Percentiles rank a stretch among this genome's conserved stretches.
These are phyloP conservation scores for Pseudotulostoma volvatum DNA, from an alignment of 495 filamentous ascomycete genomes.

Conservation along the genomic window DNA sequence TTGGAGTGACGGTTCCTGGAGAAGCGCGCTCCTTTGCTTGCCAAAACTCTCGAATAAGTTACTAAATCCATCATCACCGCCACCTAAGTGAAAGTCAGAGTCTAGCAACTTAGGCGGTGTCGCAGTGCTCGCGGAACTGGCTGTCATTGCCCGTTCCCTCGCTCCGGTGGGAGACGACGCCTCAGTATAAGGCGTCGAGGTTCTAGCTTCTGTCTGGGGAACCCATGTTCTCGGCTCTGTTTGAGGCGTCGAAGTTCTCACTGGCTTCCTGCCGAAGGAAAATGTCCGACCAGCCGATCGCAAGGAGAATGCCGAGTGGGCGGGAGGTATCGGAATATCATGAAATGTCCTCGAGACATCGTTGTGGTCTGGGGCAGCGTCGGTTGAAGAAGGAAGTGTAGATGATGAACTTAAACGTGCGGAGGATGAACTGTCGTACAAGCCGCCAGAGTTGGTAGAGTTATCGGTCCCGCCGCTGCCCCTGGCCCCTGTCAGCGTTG, in stretches of 20 bases:
- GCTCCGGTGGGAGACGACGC: conserved; percentile 18
- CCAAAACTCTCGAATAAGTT: conserved; percentile 48
- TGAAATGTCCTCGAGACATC: conserved; percentile 35
- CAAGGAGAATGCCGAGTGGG: conserved; percentile 37
- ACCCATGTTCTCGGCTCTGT: too few relatives aligned
- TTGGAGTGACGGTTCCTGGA: conserved; percentile 14
- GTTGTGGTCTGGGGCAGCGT: conserved; percentile 34
- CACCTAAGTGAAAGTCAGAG: conserved; percentile 33
- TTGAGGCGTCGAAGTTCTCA: conserved; percentile 23
- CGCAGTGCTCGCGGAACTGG: conserved; percentile 45
- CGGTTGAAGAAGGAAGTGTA: conserved; percentile 56
- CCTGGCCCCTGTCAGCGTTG: conserved; percentile 25
- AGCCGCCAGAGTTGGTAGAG: conserved; percentile 38
- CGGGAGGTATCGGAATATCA: conserved; percentile 39
- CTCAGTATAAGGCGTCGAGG: conserved; percentile 23
- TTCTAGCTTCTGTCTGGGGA: too few relatives aligned
- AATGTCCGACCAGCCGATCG: conserved; percentile 57
- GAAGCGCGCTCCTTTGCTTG: conserved; percentile 33
- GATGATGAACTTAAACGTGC: conserved; percentile 54
- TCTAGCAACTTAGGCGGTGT: conserved; percentile 54
- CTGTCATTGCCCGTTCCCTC: conserved; percentile 34
- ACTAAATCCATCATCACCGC: conserved; percentile 45
- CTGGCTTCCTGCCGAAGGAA: conserved; percentile 38
- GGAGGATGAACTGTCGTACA: conserved; percentile 43
- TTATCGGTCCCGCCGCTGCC: conserved; percentile 51